These are phyloP conservation scores for Ogataea paraovalis DNA, from an alignment of 805 yeast species.

Conservation along the genomic window DNA sequence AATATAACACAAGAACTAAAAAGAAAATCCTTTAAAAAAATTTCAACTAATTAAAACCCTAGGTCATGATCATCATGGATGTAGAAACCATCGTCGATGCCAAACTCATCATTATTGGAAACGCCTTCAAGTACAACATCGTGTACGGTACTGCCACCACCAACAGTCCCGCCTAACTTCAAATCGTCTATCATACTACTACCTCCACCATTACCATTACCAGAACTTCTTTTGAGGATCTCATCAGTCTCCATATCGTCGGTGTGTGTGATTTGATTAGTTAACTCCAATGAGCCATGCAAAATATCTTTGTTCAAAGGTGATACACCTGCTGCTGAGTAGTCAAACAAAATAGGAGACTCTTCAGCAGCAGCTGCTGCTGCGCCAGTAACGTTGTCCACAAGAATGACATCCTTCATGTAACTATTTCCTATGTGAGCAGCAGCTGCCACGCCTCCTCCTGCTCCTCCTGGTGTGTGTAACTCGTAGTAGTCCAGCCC, in stretches of 20 bases:
- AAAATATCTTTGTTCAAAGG: neutral
- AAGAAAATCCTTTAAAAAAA: neutral
- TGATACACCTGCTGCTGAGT: neutral
- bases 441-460: no score
- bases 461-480: neutral
- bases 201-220: neutral
- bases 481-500: neutral
- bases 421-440: no score
- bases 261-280: neutral
- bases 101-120: neutral
- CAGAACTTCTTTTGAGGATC: neutral
- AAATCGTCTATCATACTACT: neutral
- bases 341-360: neutral
- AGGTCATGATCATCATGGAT: neutral
- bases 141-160: slow-evolving; percentile 34
- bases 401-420: neutral
- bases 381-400: no score
- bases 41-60: slow-evolving; percentile 1
- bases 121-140: neutral
- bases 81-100: neutral
- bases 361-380: neutral
- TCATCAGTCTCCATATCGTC: neutral
- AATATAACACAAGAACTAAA: neutral
- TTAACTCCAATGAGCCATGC: neutral
- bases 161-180: neutral